Evolutionary conservation across 441 rosid species (phyloP).

Genomic region (Metrosideros polymorpha): DNA sequence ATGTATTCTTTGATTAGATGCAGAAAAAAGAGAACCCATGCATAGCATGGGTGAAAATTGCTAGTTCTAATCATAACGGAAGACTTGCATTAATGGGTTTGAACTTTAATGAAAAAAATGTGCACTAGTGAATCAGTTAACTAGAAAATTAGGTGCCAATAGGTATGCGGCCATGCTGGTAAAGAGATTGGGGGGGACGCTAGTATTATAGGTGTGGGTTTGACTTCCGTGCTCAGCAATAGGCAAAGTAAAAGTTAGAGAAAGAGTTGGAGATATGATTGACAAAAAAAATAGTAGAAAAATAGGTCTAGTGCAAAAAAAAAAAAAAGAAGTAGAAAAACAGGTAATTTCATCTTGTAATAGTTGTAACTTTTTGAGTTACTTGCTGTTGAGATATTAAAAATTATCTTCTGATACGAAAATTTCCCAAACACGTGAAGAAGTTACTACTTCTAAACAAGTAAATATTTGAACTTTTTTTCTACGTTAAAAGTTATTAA

Average conservation of each 20-base stretch:
- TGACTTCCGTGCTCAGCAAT: too few relatives aligned
- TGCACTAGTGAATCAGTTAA: background rate
- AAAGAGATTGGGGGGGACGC: too few relatives aligned
- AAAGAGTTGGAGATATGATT: too few relatives aligned
- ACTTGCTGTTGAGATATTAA: background rate
- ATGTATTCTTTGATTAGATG: background rate
- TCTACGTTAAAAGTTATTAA: background rate
- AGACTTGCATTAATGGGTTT: background rate
- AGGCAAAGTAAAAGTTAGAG: too few relatives aligned
- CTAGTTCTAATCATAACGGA: background rate
- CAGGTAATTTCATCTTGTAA: background rate
- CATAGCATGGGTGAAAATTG: background rate
- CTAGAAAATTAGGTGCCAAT: too few relatives aligned
- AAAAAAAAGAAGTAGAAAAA: too few relatives aligned
- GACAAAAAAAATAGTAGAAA: too few relatives aligned
- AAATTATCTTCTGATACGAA: background rate
- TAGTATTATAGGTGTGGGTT: too few relatives aligned
- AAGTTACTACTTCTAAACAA: background rate
- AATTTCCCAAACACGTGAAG: background rate
- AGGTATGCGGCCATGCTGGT: too few relatives aligned
- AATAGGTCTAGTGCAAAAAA: too few relatives aligned
- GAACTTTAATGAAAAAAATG: background rate
- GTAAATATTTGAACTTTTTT: background rate
- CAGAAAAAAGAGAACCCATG: background rate
- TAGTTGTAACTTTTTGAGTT: background rate